Evolutionary conservation across 2,329 filamentous ascomycete species (phyloP), one percentile per base, ranked within the genome.

Genomic region (Pseudocercospora vitis): DNA sequence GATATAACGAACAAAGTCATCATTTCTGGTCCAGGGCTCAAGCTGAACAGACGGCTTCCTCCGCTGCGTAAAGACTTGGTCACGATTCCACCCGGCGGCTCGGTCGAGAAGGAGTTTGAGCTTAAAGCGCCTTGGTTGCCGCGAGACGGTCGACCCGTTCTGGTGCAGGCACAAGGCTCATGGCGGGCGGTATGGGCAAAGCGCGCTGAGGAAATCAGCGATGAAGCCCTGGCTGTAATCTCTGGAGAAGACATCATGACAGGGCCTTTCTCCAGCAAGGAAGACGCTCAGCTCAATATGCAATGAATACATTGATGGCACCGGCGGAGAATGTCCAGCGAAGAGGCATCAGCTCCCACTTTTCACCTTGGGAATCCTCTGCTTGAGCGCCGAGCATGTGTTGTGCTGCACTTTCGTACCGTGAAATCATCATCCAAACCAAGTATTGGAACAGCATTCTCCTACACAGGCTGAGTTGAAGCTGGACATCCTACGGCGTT

Each of bases 111-210:
- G 8, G 68, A 73, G n/a, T 53, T 75, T 2, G 62, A 68, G 3
- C 67, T 75, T 32, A 60, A 68, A 29, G 67, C 64, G 53, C 70
- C 71, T 0, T 71, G 71, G 66, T 68, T 74, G 62, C 68, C 71
- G 5, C 58, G 67, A 14, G 60, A 61, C 40, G 70, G 70, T 5
- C 67, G 67, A 7, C 65, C 63, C 49, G 73, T 73, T 57, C 70
- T 66, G n/a, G 62, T 74, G 11, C 60, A 64, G 18, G 67, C 62
- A 6, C 63, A 65, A 23, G 73, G 73, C 0, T 48, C 59, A 1
- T 70, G 71, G 59, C 66, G 65, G 19, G 72, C 66, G 1, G 66
- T 70, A 0, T 73, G 71, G 71, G 64, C 55, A 5, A 64, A 59
- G 49, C 19, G 46, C 9, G 51, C 53, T 19, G 42, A 50, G 4